A percentile compares a stretch with the other conserved stretches of the same genome.
Evolutionary conservation across 345 rosid species (phyloP).

Genomic region (Arabidopsis suecica): DNA sequence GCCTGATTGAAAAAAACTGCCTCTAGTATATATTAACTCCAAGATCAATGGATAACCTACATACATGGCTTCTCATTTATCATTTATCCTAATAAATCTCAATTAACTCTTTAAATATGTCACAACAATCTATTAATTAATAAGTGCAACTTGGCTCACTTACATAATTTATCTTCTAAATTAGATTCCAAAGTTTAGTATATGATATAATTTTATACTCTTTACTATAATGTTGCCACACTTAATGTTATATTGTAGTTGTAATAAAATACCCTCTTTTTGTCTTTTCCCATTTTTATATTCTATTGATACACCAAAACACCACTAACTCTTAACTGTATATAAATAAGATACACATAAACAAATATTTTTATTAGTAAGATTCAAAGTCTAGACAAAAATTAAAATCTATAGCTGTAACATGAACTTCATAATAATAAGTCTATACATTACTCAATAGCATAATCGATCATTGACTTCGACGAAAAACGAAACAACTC

Average conservation of each 20-base stretch:
- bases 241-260: not conserved
- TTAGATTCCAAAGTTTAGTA: not conserved
- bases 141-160: not conserved
- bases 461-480: constrained; percentile 23
- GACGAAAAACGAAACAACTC: constrained; percentile 29
- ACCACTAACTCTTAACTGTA: not conserved
- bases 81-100: not conserved
- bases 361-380: constrained; percentile 8
- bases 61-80: not conserved
- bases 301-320: not conserved
- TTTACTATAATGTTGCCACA: too few species aligned
- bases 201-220: not conserved
- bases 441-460: constrained; percentile 20
- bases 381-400: not conserved
- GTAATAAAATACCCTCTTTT: not conserved
- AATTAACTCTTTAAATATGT: not conserved
- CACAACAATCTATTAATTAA: not conserved
- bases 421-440: constrained; percentile 9
- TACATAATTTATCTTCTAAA: not conserved
- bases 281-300: constrained; percentile 1
- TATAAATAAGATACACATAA: not conserved
- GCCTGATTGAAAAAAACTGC: too few species aligned
- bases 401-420: not conserved
- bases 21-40: too few species aligned
- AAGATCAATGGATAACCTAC: constrained; percentile 10